Evolutionary conservation across 2,329 filamentous ascomycete species (phyloP).

Genomic region (Colletotrichum sublineola): DNA sequence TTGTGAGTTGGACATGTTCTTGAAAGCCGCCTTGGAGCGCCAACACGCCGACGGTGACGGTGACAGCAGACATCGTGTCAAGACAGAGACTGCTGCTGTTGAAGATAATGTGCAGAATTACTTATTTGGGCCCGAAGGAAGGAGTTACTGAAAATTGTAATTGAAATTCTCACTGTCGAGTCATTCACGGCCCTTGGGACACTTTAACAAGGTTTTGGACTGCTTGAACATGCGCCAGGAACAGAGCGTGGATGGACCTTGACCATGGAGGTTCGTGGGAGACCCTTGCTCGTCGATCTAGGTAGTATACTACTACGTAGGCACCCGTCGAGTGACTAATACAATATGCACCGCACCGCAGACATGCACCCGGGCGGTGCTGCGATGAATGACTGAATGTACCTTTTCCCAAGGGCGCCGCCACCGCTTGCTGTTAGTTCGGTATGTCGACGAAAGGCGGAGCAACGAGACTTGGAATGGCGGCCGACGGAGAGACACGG

Average conservation of each 20-base stretch:
- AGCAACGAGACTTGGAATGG: conserved; percentile 19
- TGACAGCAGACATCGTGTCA: conserved; percentile 45
- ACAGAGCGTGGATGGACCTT: conserved; percentile 13
- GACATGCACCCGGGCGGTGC: background rate
- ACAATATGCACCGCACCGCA: too few relatives aligned
- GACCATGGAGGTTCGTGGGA: conserved; percentile 23
- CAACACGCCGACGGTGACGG: conserved; percentile 70
- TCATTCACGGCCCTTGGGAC: conserved; percentile 14
- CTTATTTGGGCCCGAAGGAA: background rate
- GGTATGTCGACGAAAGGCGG: conserved; percentile 14
- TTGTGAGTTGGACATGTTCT: conserved; percentile 86
- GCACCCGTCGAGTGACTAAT: too few relatives aligned
- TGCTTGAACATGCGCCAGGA: background rate
- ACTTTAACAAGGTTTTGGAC: conserved; percentile 11
- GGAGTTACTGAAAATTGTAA: background rate
- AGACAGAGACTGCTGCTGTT: background rate
- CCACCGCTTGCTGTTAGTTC: background rate
- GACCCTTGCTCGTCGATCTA: conserved; percentile 14
- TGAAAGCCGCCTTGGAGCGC: conserved; percentile 93
- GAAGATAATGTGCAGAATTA: background rate
- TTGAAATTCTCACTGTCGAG: conserved; percentile 14
- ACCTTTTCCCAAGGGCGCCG: background rate
- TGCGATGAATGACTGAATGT: background rate
- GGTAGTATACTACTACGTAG: background rate
- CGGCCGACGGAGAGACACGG: background rate